Evolutionary conservation across 202 grass and related monocot species (phyloP).

Genomic region (Panicum hallii): DNA sequence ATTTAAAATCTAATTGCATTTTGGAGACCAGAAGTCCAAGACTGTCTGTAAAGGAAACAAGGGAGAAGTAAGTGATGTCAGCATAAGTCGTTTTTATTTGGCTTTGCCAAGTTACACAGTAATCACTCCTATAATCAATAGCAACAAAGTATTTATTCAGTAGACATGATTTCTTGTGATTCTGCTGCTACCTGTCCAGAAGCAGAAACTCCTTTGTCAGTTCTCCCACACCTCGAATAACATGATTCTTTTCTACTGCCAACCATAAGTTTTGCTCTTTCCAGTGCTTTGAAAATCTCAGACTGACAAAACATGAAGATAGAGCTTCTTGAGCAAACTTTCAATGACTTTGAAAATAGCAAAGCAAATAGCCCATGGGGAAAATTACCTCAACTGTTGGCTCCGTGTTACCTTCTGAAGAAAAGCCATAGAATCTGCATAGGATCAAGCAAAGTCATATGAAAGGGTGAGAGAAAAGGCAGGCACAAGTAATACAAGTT

Average conservation of each 20-base stretch:
- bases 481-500: slow-evolving; percentile 23
- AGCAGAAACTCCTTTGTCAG: slow-evolving; percentile 95
- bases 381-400: slow-evolving; percentile 74
- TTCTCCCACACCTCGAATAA: slow-evolving; percentile 97
- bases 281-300: slow-evolving; percentile 91
- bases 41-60: neutral
- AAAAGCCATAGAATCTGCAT: slow-evolving; percentile 92
- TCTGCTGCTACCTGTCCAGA: slow-evolving; percentile 74
- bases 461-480: neutral
- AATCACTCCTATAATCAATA: slow-evolving; percentile 25
- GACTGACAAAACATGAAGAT: slow-evolving; percentile 60
- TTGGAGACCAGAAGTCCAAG: neutral
- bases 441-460: slow-evolving; percentile 27
- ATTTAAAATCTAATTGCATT: neutral
- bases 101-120: neutral
- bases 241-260: slow-evolving; percentile 65
- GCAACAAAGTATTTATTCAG: neutral
- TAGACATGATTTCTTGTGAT: slow-evolving; percentile 21
- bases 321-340: slow-evolving; percentile 28
- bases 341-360: slow-evolving; percentile 12
- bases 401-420: slow-evolving; percentile 79
- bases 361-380: slow-evolving; percentile 35
- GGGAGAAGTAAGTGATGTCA: neutral
- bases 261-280: slow-evolving; percentile 85
- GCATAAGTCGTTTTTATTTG: neutral